These are phyloP conservation scores for Tuber borchii DNA, from an alignment of 495 filamentous ascomycete species.

Conservation along the genomic window DNA sequence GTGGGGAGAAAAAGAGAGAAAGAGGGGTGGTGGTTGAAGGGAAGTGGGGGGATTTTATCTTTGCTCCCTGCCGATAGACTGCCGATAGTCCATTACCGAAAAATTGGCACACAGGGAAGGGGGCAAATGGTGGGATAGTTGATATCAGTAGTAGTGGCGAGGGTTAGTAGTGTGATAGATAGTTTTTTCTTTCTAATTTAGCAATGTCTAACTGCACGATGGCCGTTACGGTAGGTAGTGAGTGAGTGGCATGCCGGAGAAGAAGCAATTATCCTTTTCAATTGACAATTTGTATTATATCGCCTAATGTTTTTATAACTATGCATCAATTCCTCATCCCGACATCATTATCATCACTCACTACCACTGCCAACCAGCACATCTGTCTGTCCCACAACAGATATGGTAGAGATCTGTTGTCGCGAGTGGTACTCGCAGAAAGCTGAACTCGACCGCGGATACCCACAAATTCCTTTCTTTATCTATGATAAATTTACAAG, in stretches of 20 bases:
- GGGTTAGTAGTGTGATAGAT: neutral
- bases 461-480: neutral
- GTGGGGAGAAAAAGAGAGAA: slow-evolving; percentile 4
- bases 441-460: neutral
- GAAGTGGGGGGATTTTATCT: neutral
- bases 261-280: neutral
- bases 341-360: neutral
- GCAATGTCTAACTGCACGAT: neutral
- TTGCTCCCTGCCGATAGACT: neutral
- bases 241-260: neutral
- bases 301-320: neutral
- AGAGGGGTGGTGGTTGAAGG: neutral
- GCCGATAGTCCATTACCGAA: neutral
- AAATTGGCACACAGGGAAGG: slow-evolving; percentile 18
- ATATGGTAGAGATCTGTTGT: neutral
- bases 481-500: no score
- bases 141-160: neutral
- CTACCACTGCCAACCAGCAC: neutral
- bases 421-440: neutral
- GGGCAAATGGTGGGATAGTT: slow-evolving; percentile 9
- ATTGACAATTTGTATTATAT: neutral
- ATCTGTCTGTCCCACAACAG: neutral
- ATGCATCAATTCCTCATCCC: neutral
- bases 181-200: no score
- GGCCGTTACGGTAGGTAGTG: neutral